Percentiles rank a stretch among this genome's conserved stretches.
These are phyloP conservation scores for Irpex sp. DNA, from an alignment of 1,284 basidiomycete species.

Conservation along the genomic window DNA sequence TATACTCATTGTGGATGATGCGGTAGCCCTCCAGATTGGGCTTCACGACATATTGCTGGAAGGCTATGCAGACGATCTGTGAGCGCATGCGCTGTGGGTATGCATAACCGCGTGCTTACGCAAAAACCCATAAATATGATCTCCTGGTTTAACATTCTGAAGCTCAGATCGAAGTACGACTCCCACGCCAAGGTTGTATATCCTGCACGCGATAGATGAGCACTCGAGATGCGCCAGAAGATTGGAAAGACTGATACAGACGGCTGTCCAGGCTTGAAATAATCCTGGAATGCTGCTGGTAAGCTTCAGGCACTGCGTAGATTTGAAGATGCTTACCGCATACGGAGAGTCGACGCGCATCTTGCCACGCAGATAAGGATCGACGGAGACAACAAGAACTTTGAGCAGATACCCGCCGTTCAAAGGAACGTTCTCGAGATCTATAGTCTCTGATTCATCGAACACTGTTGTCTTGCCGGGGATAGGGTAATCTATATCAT, in stretches of 20 bases:
- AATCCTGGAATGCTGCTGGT: not conserved
- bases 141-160: conserved; percentile 32
- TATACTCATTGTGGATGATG: conserved; percentile 23
- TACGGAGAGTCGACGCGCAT: conserved; percentile 27
- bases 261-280: not conserved
- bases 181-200: conserved; percentile 30
- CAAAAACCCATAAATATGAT: conserved; percentile 31
- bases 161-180: conserved; percentile 42
- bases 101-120: not conserved
- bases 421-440: conserved; percentile 42
- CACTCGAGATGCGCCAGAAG: no score
- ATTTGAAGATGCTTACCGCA: not conserved
- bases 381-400: conserved; percentile 41
- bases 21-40: not conserved
- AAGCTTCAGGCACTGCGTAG: not conserved
- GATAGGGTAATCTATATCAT: conserved; percentile 37
- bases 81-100: no score
- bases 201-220: not conserved
- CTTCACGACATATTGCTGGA: conserved; percentile 15
- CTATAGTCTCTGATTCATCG: conserved; percentile 42
- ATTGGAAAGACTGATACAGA: not conserved
- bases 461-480: conserved; percentile 46
- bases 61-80: conserved; percentile 1
- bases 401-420: conserved; percentile 52
- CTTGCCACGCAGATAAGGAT: conserved; percentile 42